Conservation (phyloP, 2,329 filamentous ascomycete genomes). For the Nothophoma quercina region DNA sequence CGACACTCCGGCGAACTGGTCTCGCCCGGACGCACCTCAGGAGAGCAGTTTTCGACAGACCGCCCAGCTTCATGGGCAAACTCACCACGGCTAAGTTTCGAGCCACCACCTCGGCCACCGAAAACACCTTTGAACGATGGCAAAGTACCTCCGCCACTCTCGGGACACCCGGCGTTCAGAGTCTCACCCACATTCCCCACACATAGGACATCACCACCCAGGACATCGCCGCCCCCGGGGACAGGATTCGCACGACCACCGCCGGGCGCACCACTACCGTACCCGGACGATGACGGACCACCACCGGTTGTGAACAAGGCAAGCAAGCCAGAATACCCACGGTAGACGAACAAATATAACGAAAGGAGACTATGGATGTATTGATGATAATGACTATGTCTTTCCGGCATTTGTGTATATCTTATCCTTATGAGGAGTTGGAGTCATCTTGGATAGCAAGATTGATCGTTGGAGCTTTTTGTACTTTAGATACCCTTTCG, state of each 20-base stretch:
- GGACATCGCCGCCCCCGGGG: slow-evolving; percentile 37
- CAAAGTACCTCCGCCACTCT: slow-evolving; percentile 20
- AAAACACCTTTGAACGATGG: slow-evolving; percentile 50
- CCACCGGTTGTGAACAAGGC: slow-evolving; percentile 87
- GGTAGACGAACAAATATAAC: no score
- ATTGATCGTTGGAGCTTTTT: neutral
- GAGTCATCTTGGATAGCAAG: neutral
- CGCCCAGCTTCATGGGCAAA: slow-evolving; percentile 33
- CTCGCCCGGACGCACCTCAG: slow-evolving; percentile 51
- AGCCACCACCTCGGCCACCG: slow-evolving; percentile 50
- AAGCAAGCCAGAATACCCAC: slow-evolving; percentile 74
- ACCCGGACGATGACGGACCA: slow-evolving; percentile 80
- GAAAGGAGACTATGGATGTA: neutral
- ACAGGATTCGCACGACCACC: slow-evolving; percentile 40
- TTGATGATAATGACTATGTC: slow-evolving; percentile 8
- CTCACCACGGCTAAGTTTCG: slow-evolving; percentile 38
- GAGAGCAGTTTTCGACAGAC: slow-evolving; percentile 38
- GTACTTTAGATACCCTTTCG: slow-evolving; percentile 19
- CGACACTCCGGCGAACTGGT: slow-evolving; percentile 71
- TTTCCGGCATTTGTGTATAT: slow-evolving; percentile 4
- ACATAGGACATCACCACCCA: slow-evolving; percentile 26
- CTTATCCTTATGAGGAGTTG: neutral
- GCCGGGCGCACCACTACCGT: slow-evolving; percentile 65
- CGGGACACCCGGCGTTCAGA: slow-evolving; percentile 16
- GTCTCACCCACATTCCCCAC: slow-evolving; percentile 5